phyloP scores from a whole-genome alignment of 371 early-diverging fungal species.

The Mortierella sp. region DNA sequence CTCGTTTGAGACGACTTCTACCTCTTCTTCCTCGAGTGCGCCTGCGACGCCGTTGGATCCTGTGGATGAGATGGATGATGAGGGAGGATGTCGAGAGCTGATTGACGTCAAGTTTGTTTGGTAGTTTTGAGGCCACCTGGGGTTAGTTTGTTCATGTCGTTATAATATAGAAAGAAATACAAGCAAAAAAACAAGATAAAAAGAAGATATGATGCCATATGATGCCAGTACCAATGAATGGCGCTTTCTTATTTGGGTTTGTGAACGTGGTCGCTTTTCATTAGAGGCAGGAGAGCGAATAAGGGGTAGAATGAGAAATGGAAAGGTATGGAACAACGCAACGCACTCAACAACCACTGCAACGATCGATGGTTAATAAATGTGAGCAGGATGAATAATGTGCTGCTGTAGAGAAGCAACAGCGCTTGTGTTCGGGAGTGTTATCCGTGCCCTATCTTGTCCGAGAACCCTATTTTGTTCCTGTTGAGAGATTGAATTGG shows the following conservation, averaged over 20 bases:
- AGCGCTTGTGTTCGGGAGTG: not conserved
- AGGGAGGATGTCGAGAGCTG: slow-evolving; percentile 44
- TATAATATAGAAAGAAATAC: not conserved
- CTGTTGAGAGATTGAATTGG: not conserved
- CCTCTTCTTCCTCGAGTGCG: not conserved
- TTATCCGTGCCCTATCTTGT: not conserved
- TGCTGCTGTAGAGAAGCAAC: not conserved
- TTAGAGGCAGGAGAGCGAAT: not conserved
- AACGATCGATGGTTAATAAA: not conserved
- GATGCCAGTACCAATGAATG: slow-evolving; percentile 16
- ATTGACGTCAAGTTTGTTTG: slow-evolving; percentile 39
- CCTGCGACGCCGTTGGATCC: slow-evolving; percentile 41
- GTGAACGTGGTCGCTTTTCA: slow-evolving; percentile 20
- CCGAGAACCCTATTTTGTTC: not conserved
- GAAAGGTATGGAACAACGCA: not conserved
- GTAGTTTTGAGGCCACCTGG: slow-evolving; percentile 3
- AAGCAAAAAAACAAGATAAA: not conserved
- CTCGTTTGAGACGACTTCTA: slow-evolving; percentile 28
- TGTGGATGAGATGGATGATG: slow-evolving; percentile 53
- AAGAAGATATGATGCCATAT: slow-evolving; percentile 15
- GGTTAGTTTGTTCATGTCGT: not conserved
- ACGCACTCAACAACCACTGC: no score
- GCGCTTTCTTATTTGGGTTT: not conserved
- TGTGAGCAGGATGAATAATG: not conserved
- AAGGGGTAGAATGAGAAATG: not conserved